Evolutionary conservation across 176 grass and related monocot genomes (phyloP).

Genomic region (Oryza coarctata): DNA sequence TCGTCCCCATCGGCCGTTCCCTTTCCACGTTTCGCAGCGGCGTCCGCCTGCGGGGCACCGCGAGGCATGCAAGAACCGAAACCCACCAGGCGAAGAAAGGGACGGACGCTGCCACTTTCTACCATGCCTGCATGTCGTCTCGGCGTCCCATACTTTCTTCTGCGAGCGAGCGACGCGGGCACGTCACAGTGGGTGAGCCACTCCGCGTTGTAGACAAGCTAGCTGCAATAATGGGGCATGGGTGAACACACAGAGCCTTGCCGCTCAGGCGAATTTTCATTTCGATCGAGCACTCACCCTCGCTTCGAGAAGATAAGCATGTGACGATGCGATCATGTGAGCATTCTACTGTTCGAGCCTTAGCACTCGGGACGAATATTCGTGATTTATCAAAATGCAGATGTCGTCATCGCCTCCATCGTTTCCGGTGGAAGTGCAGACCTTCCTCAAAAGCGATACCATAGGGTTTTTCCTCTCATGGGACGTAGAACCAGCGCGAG

Average conservation of each 20-base stretch:
- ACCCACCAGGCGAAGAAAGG: not conserved
- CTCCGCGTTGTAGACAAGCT: not conserved
- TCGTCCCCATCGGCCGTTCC: no score
- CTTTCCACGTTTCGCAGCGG: not conserved
- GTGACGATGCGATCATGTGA: not conserved
- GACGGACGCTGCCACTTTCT: not conserved
- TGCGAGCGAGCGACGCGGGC: not conserved
- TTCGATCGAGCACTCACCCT: conserved; percentile 19
- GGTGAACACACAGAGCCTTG: no score
- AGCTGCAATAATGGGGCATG: not conserved
- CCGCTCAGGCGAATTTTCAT: not conserved
- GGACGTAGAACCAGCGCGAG: not conserved
- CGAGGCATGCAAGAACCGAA: not conserved
- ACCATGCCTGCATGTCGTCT: not conserved
- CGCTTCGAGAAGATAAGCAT: not conserved
- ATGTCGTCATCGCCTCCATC: not conserved
- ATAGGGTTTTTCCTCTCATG: not conserved
- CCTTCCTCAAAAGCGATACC: not conserved
- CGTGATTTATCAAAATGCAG: not conserved
- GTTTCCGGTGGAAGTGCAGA: not conserved
- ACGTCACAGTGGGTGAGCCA: not conserved
- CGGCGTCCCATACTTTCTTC: not conserved
- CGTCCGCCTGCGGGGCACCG: not conserved
- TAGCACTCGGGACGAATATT: not conserved
- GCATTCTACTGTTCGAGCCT: not conserved